Evolutionary conservation across 129 eudicot genomes (phyloP).

Genomic region (Gnaphalium uliginosum): DNA sequence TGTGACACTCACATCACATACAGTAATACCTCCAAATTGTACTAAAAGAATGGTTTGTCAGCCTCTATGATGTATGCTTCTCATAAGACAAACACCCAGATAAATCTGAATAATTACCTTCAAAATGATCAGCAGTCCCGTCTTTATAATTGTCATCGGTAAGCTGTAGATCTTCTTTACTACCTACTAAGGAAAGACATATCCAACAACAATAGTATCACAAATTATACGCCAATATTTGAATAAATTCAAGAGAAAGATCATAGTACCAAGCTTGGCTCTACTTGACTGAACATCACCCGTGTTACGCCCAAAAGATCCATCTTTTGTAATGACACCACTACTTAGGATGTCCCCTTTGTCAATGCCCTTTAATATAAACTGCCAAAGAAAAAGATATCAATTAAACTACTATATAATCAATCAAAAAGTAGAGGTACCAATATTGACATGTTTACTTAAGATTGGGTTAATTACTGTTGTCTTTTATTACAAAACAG

Average conservation of each 20-base stretch:
- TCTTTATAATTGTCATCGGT: slow-evolving; percentile 46
- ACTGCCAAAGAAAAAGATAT: slow-evolving; percentile 42
- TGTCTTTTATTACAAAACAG: neutral
- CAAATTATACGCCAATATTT: neutral
- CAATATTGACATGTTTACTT: neutral
- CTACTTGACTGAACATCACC: slow-evolving; percentile 63
- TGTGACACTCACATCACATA: neutral
- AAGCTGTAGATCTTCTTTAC: slow-evolving; percentile 65
- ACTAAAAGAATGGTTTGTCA: neutral
- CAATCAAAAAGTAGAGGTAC: slow-evolving; percentile 3
- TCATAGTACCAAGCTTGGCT: slow-evolving; percentile 57
- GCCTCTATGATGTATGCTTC: slow-evolving; percentile 23
- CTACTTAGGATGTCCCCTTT: slow-evolving; percentile 83
- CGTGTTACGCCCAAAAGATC: slow-evolving; percentile 51
- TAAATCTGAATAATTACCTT: slow-evolving; percentile 36
- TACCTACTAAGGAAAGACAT: slow-evolving; percentile 46
- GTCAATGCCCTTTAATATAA: slow-evolving; percentile 83
- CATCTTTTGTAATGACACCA: slow-evolving; percentile 81
- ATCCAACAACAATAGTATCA: slow-evolving; percentile 10
- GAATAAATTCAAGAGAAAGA: slow-evolving; percentile 2
- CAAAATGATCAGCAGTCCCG: slow-evolving; percentile 40
- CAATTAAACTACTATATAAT: neutral
- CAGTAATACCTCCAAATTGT: neutral
- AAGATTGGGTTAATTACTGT: neutral
- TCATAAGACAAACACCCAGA: slow-evolving; percentile 32